A percentile compares a stretch with the other conserved stretches of the same genome.
Evolutionary conservation across 352 stramenopile species (phyloP).

Genomic region (Phytopythium helicoides): DNA sequence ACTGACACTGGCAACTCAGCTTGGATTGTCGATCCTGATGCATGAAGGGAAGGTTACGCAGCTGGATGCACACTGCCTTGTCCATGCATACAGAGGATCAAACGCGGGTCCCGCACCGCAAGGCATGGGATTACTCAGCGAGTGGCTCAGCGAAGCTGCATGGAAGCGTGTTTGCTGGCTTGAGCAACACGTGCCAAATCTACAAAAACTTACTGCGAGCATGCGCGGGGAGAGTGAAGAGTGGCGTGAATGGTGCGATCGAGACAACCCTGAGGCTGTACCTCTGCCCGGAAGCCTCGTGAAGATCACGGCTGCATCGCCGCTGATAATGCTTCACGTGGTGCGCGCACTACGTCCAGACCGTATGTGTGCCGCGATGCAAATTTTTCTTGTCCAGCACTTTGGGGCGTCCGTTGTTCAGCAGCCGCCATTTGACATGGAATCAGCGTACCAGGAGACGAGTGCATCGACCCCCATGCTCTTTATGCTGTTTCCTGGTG

Average conservation of each 20-base stretch:
- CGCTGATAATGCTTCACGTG: constrained; percentile 73
- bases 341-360: constrained; percentile 83
- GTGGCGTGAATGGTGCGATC: constrained; percentile 94
- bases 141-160: constrained; percentile 88
- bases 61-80: constrained; percentile 72
- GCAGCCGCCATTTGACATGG: constrained; percentile 88
- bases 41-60: constrained; percentile 62
- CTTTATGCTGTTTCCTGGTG: constrained; percentile 92
- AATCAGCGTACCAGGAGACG: constrained; percentile 84
- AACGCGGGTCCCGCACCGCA: not conserved
- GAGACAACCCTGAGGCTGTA: constrained; percentile 87
- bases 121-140: constrained; percentile 89
- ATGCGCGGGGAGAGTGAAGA: constrained; percentile 96
- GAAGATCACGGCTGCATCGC: constrained; percentile 39
- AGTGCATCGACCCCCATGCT: constrained; percentile 91
- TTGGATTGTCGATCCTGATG: constrained; percentile 91
- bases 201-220: constrained; percentile 91
- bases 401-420: constrained; percentile 66
- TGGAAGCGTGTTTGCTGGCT: constrained; percentile 92
- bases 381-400: constrained; percentile 54
- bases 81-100: constrained; percentile 43
- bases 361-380: constrained; percentile 70
- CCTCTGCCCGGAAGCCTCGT: constrained; percentile 82
- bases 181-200: constrained; percentile 77
- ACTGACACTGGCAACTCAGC: constrained; percentile 88